Percentiles rank a stretch among this genome's conserved stretches.
Evolutionary conservation across 148 eudicot species (phyloP).

Genomic region (Diospyros kaki): DNA sequence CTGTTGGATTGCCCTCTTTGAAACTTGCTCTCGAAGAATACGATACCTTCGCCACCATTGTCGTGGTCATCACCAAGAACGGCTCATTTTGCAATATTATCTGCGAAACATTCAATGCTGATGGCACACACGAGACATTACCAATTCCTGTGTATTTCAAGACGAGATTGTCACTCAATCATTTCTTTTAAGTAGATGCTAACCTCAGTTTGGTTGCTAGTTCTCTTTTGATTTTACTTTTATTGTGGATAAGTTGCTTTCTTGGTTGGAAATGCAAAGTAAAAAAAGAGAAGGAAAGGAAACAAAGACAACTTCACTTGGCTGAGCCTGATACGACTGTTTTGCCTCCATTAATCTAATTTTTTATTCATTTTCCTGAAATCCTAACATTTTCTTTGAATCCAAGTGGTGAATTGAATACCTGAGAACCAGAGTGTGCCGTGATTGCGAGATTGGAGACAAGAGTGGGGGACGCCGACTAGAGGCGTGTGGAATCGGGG

Average conservation of each 20-base stretch:
- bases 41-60: conserved; percentile 16
- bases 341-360: not conserved
- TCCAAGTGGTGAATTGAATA: conserved; percentile 3
- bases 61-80: conserved; percentile 1
- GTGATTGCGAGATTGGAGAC: conserved; percentile 15
- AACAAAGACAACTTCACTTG: not conserved
- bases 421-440: conserved; percentile 20
- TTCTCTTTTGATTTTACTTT: not conserved
- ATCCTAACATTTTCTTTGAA: not conserved
- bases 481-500: conserved; percentile 11
- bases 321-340: not conserved
- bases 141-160: conserved; percentile 15
- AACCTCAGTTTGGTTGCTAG: conserved; percentile 11
- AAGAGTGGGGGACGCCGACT: conserved; percentile 6
- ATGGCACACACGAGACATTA: not conserved
- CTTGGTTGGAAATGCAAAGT: not conserved
- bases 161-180: not conserved
- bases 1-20: conserved; percentile 30
- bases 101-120: not conserved
- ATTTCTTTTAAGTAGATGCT: not conserved
- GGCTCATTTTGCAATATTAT: not conserved
- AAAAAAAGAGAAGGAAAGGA: too few relatives aligned
- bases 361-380: not conserved
- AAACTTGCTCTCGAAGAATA: conserved; percentile 36
- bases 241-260: not conserved